Conservation (phyloP, 1,284 basidiomycete genomes). For the Melampsora americana region DNA sequence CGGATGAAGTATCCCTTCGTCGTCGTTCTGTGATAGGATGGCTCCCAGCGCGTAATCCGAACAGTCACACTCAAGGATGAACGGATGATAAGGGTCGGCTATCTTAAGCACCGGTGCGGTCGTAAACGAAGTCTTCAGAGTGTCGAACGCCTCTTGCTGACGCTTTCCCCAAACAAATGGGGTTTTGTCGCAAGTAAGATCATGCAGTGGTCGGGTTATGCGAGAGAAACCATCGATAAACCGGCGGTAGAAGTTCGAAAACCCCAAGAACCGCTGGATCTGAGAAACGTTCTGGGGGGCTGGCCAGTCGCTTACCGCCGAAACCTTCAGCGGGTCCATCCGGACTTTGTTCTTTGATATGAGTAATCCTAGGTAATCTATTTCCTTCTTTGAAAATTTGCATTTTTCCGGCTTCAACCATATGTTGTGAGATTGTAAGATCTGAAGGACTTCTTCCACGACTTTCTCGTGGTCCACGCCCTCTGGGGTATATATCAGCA, state of each 20-base stretch:
- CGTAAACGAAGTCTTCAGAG: neutral
- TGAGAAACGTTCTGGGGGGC: too few species aligned
- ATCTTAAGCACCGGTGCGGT: neutral
- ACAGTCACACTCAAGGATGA: neutral
- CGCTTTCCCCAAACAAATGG: neutral
- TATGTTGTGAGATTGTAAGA: too few species aligned
- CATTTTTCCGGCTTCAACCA: too few species aligned
- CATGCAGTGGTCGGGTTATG: neutral
- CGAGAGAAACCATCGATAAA: neutral
- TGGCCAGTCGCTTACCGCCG: too few species aligned
- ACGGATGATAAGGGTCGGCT: neutral
- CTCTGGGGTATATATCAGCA: neutral
- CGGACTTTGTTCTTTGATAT: too few species aligned
- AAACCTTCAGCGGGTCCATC: too few species aligned
- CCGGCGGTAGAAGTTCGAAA: neutral
- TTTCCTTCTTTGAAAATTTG: too few species aligned
- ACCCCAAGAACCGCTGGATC: neutral
- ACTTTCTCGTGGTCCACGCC: neutral
- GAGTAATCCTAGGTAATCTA: too few species aligned
- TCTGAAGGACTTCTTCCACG: neutral
- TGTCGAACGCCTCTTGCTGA: neutral
- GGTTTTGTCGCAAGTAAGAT: neutral
- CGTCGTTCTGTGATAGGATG: conserved; percentile 15
- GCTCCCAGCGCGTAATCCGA: neutral
- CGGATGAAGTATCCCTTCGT: conserved; percentile 7